These are phyloP conservation scores for Chrysoporthe deuterocubensis DNA, from an alignment of 2,329 filamentous ascomycete species.

Conservation along the genomic window DNA sequence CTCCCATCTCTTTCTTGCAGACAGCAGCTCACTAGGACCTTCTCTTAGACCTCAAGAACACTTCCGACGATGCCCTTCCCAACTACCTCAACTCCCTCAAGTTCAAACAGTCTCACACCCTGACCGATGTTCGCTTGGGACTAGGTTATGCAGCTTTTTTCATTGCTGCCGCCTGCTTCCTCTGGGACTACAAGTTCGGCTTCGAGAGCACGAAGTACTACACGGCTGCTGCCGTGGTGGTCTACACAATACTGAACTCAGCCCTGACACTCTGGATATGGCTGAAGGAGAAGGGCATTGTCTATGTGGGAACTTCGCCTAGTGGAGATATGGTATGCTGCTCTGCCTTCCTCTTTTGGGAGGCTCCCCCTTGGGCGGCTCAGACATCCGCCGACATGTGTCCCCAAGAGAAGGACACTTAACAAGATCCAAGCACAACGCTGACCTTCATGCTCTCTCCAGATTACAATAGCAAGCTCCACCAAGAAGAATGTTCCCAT, in stretches of 20 bases:
- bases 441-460: background rate
- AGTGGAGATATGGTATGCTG: constrained; percentile 66
- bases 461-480: constrained; percentile 75
- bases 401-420: background rate
- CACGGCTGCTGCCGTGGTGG: constrained; percentile 76
- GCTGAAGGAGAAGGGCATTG: constrained; percentile 76
- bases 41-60: constrained; percentile 86
- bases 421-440: background rate
- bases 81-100: constrained; percentile 90
- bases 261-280: constrained; percentile 83
- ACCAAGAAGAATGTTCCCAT: constrained; percentile 80
- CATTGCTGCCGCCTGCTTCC: constrained; percentile 82
- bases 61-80: constrained; percentile 89
- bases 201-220: constrained; percentile 85
- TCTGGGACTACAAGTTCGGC: constrained; percentile 87
- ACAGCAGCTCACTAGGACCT: constrained; percentile 27
- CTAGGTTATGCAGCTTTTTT: constrained; percentile 83
- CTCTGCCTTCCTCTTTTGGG: constrained; percentile 7
- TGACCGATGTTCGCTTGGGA: constrained; percentile 80
- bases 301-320: constrained; percentile 75
- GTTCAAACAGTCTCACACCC: constrained; percentile 80
- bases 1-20: too few relatives aligned
- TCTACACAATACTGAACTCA: constrained; percentile 81
- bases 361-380: background rate
- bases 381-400: background rate